Evolutionary conservation across 306 rosid species (phyloP), one percentile per base, ranked within the genome.

Genomic region (Alnus glutinosa): DNA sequence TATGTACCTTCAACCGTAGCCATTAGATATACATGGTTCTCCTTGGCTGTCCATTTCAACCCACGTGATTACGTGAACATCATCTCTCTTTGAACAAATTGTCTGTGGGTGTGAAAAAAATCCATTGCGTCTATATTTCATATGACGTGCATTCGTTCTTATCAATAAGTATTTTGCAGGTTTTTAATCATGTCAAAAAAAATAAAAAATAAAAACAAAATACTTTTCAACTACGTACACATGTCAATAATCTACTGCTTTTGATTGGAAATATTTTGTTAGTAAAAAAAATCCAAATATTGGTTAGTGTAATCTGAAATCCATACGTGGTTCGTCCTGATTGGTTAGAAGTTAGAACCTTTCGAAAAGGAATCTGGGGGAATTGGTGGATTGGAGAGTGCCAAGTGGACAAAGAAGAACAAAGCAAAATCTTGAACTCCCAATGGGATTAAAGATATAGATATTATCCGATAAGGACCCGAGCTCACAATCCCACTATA

Each of bases 361-460:
- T 0, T 2, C 0, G 28, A 16, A 16, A 48, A 69, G 7, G n/a
- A 70, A 57, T 78, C 71, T 3, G 9, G 15, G 15, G 66, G 47
- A 39, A 3, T 39, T 75, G 78, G 81, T 71, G 88, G 83, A 42
- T 1, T 23, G 44, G 73, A 73, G 55, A 51, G n/a, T 74, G 71
- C 82, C 82, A 74, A 14, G 74, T 73, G 32, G 75, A 48, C 74
- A 11, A 52, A 54, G 15, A 46, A 47, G 71, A n/a, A 55, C 72
- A 47, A 57, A 32, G 0, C 28, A 58, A 57, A 69, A 81, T 81
- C 87, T 47, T 68, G 54, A 70, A 62, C 58, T 19, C 34, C 87
- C 91, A 85, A 88, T 85, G 81, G 68, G 68, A 78, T 15, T 72
- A 2, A 28, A 78, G 73, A 75, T 52, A 48, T 39, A n/a, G 83